Conservation (phyloP, 192 early-diverging fungal species). For the Linnemannia zychae region DNA sequence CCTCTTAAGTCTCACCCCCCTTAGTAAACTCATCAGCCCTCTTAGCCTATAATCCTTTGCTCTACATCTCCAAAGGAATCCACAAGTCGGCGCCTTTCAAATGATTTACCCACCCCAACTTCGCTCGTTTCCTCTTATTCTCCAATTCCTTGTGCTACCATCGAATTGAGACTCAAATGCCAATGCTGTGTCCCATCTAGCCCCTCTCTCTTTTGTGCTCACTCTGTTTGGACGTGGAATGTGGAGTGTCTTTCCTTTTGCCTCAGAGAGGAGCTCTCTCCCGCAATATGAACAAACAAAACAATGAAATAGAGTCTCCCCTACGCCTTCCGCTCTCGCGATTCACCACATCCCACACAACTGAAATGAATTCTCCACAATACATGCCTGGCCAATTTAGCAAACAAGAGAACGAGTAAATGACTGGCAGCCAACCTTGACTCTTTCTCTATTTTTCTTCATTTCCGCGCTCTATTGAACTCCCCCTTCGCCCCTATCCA, state of each 20-base stretch:
- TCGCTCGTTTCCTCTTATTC: too few relatives aligned
- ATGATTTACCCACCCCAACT: conserved; percentile 4
- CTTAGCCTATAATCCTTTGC: background rate
- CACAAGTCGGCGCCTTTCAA: background rate
- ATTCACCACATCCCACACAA: background rate
- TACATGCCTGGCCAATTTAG: too few relatives aligned
- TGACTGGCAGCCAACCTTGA: background rate
- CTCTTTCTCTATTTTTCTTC: background rate
- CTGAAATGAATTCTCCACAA: too few relatives aligned
- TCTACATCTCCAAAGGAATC: background rate
- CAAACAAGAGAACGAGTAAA: background rate
- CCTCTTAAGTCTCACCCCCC: background rate
- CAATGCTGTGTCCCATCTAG: conserved; percentile 1
- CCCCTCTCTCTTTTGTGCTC: background rate
- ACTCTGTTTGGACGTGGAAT: background rate
- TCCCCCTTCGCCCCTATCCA: too few relatives aligned
- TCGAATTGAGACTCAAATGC: background rate
- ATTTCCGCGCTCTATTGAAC: background rate
- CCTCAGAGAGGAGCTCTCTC: background rate
- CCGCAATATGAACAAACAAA: background rate
- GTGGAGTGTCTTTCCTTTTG: background rate
- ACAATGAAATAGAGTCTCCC: background rate
- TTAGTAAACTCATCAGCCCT: background rate
- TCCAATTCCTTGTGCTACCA: background rate
- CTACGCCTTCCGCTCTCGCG: background rate